Base-by-base conservation (phyloP, 2,329 filamentous ascomycete species). In the Exophiala oligosperma region DNA sequence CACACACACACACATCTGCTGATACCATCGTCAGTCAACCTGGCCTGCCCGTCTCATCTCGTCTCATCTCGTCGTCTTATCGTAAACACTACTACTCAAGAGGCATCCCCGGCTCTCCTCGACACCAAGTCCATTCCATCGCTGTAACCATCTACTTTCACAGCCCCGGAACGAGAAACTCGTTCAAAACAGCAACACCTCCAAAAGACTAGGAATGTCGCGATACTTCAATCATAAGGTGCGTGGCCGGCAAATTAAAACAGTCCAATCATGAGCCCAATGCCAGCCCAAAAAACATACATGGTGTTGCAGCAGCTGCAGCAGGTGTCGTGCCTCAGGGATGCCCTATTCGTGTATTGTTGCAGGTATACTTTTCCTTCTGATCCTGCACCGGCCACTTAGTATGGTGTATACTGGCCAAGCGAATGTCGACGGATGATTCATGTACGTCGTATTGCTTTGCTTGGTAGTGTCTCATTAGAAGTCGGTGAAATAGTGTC, bases 401-500 rank as follows among this genome's bases (percentile, higher is more conserved):
- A 43, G 40, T 11, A 8, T 11, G 32, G 32, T 9, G 32, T 35
- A 9, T 35, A 9, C 4, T 35, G 9, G 9, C 32, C 6, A 9
- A 35, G 32, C 32, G 32, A 11, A 35, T 35, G 32, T 11, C 32
- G 7, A 35, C 9, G 32, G 32, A 35, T 9, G 7, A 35, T 35
- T 35, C 32, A 11, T 8, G 32, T 7, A 9, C 32, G 11, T 35
- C 32, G 32, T 35, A 8, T 35, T 35, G 4, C 6, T 35, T 35
- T 29, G 28, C 28, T 29, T 29, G 7, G 32, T 9, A 35, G 11
- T 35, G 7, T 9, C 6, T 35, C 32, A 35, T 35, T 78, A 91
- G 72, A 92, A 92, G 70, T 92, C 90, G 55, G 80, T 80, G 77
- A 93, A 93, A 65, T 91, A 74, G 72, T 91, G 83, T 49, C 88